A percentile compares a stretch with the other conserved stretches of the same genome.
phyloP scores from a whole-genome alignment of 768 basidiomycete genomes.

The Mycena vitilis region DNA sequence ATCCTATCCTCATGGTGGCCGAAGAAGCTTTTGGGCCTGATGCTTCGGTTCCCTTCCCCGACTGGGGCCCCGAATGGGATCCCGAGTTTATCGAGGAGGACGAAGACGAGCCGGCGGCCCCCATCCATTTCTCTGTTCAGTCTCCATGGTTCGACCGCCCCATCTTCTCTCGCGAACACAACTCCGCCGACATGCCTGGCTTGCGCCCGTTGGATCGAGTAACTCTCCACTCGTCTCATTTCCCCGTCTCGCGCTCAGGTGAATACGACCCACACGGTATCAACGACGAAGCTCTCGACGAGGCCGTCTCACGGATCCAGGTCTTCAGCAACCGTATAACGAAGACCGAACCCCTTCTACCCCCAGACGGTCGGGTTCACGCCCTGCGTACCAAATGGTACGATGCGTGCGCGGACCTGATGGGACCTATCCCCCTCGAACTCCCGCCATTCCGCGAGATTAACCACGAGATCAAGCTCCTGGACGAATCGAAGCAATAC shows the following conservation, averaged over 20 bases:
- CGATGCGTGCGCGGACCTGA: not conserved
- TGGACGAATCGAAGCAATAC: not conserved
- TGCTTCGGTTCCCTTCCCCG: too few species aligned
- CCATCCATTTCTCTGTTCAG: too few species aligned
- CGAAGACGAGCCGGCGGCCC: too few species aligned
- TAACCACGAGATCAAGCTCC: not conserved
- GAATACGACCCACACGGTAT: not conserved
- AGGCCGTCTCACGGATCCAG: not conserved
- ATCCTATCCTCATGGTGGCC: not conserved
- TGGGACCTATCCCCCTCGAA: not conserved
- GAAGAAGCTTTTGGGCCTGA: not conserved
- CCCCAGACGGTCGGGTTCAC: not conserved
- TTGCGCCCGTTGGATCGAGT: too few species aligned
- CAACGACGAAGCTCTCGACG: not conserved
- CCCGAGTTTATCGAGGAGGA: too few species aligned
- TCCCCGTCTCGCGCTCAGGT: not conserved
- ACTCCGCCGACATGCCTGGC: too few species aligned
- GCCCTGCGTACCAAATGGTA: not conserved
- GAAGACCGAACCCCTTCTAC: too few species aligned
- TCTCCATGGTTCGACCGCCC: too few species aligned
- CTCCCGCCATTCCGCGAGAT: not conserved
- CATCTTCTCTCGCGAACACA: too few species aligned
- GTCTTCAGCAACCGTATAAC: not conserved
- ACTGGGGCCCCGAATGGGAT: too few species aligned
- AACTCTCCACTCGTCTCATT: not conserved